These are phyloP conservation scores for Phytophthora melonis DNA, from an alignment of 352 stramenopile species.

Conservation along the genomic window DNA sequence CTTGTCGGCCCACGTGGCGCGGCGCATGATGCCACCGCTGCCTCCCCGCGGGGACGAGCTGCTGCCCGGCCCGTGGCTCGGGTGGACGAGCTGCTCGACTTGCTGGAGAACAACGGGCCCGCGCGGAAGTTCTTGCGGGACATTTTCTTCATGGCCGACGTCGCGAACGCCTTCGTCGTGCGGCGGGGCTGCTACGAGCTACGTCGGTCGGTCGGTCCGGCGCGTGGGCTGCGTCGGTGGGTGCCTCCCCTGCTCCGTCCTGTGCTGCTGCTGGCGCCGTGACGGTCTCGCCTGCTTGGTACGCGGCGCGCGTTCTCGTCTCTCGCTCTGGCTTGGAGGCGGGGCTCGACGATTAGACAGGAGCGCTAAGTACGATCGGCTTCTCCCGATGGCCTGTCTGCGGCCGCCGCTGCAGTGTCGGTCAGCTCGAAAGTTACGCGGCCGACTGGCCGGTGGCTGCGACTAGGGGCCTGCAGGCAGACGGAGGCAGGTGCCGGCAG, in stretches of 20 bases:
- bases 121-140: constrained; percentile 74
- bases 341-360: constrained; percentile 3
- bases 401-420: neutral
- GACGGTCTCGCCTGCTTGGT: neutral
- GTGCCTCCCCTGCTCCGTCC: neutral
- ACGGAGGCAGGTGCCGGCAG: too few relatives aligned
- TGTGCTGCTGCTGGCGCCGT: too few relatives aligned
- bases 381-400: constrained; percentile 22
- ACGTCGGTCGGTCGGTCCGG: neutral
- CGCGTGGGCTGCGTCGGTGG: neutral
- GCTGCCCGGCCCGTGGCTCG: constrained; percentile 2
- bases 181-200: neutral
- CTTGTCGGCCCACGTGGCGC: constrained; percentile 80
- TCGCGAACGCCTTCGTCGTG: constrained; percentile 31
- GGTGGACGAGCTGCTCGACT: constrained; percentile 21
- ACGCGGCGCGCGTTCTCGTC: constrained; percentile 13
- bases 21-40: constrained; percentile 28
- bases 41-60: constrained; percentile 24
- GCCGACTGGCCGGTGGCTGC: neutral
- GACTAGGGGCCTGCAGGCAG: neutral
- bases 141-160: constrained; percentile 73
- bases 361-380: constrained; percentile 23
- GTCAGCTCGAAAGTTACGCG: constrained; percentile 17
- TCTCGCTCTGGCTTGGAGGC: constrained; percentile 16
- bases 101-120: constrained; percentile 51